Conservation (phyloP, 768 basidiomycete genomes). For the Trametes maxima region DNA sequence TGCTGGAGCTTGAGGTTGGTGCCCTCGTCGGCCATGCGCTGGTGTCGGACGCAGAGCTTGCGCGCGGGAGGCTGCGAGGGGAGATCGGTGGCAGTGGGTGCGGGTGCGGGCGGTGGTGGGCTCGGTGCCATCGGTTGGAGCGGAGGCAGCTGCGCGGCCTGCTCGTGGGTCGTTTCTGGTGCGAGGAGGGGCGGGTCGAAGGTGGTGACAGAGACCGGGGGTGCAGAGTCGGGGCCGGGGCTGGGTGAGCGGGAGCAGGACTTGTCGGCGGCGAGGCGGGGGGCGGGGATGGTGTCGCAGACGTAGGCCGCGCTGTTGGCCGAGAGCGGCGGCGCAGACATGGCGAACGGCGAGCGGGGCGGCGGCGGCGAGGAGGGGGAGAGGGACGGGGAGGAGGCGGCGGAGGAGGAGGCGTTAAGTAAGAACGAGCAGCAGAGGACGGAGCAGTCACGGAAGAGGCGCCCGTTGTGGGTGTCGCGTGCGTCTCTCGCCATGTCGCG, state of each 20-base stretch:
- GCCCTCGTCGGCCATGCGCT: constrained; percentile 95
- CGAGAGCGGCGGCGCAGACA: constrained; percentile 27
- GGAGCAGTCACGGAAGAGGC: constrained; percentile 10
- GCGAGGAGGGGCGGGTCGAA: constrained; percentile 30
- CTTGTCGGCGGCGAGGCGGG: constrained; percentile 48
- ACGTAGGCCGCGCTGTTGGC: constrained; percentile 42
- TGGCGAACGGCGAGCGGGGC: constrained; percentile 13
- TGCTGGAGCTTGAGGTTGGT: constrained; percentile 90
- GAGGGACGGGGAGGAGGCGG: constrained; percentile 2
- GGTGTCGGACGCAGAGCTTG: constrained; percentile 91
- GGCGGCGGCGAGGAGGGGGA: constrained; percentile 3
- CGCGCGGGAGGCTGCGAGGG: constrained; percentile 47
- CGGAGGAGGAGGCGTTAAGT: background rate
- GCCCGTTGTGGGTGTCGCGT: constrained; percentile 24
- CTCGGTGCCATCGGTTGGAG: background rate
- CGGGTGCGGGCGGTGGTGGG: background rate
- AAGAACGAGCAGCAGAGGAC: background rate
- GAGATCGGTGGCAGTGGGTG: constrained; percentile 1
- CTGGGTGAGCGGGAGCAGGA: constrained; percentile 25
- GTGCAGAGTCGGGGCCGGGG: constrained; percentile 25
- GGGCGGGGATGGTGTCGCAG: constrained; percentile 74
- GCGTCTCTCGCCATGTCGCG: constrained; percentile 40
- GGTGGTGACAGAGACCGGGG: constrained; percentile 26
- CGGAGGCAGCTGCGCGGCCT: background rate
- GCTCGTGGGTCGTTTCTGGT: background rate